phyloP scores from a whole-genome alignment of 371 early-diverging fungal genomes.

The Rozella allomycis region DNA sequence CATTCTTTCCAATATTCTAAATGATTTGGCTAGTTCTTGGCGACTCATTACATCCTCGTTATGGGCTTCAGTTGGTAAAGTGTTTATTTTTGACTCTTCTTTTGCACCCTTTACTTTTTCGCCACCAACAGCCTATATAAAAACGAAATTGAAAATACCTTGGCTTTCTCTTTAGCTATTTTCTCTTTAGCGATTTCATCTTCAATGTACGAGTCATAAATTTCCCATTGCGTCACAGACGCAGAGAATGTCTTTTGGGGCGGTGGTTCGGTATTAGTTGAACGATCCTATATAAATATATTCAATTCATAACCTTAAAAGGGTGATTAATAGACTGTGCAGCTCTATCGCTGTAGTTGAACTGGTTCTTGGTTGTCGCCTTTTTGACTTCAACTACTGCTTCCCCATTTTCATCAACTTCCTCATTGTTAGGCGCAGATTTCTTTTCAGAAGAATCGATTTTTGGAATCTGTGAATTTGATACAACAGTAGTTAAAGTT shows the following conservation, averaged over 20 bases:
- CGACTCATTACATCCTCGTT: conserved; percentile 24
- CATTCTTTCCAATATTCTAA: conserved; percentile 30
- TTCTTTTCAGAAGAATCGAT: no score
- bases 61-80: neutral
- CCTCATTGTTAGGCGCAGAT: conserved; percentile 4
- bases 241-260: conserved; percentile 20
- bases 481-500: no score
- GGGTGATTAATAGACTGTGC: conserved; percentile 32
- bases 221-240: conserved; percentile 33
- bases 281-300: conserved; percentile 12
- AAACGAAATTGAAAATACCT: conserved; percentile 5
- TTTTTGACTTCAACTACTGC: conserved; percentile 8
- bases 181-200: conserved; percentile 28
- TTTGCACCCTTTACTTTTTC: conserved; percentile 30
- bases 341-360: conserved; percentile 34
- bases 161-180: conserved; percentile 24
- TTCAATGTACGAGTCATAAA: conserved; percentile 32
- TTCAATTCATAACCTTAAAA: conserved; percentile 9
- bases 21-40: conserved; percentile 17
- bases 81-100: conserved; percentile 3
- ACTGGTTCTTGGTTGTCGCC: conserved; percentile 22
- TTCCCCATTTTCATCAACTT: conserved; percentile 1
- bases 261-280: conserved; percentile 35
- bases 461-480: no score
- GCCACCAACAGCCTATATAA: conserved; percentile 5